phyloP scores from a whole-genome alignment of 2,329 filamentous ascomycete species.

The Onygena corvina region DNA sequence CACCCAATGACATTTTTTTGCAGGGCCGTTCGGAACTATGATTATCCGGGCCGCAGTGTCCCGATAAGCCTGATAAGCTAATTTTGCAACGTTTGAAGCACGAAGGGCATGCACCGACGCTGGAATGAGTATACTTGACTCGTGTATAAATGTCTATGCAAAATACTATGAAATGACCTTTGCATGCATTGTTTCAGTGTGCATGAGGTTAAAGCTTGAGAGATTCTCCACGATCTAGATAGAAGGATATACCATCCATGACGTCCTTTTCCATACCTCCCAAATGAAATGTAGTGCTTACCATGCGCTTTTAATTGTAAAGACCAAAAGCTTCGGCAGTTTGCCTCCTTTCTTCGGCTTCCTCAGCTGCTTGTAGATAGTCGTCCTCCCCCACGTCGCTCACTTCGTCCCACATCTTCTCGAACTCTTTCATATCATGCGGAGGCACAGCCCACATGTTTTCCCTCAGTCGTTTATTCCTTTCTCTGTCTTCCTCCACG shows the following conservation, averaged over 20 bases:
- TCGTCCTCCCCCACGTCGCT: conserved; percentile 85
- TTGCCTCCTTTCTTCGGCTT: conserved; percentile 45
- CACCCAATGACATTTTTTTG: not conserved
- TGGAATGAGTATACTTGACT: not conserved
- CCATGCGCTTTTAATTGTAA: not conserved
- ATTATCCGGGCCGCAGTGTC: not conserved
- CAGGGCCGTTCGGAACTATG: not conserved
- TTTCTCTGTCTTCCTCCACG: conserved; percentile 90
- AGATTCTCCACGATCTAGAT: no score
- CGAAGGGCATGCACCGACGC: no score
- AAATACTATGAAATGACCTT: no score
- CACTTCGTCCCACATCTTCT: conserved; percentile 72
- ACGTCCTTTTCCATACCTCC: not conserved
- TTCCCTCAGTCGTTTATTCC: conserved; percentile 83
- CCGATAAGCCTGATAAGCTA: not conserved
- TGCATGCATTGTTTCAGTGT: no score
- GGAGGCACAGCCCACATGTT: conserved; percentile 80
- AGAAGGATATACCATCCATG: not conserved
- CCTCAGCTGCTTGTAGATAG: conserved; percentile 62
- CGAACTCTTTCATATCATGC: conserved; percentile 57
- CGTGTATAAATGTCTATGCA: no score
- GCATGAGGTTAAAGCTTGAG: no score
- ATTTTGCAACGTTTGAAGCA: no score
- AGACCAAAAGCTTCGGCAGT: conserved; percentile 29
- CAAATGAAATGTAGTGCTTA: not conserved